phyloP scores from a whole-genome alignment of 2,329 filamentous ascomycete genomes.

The Xylariomycetidae sp. region DNA sequence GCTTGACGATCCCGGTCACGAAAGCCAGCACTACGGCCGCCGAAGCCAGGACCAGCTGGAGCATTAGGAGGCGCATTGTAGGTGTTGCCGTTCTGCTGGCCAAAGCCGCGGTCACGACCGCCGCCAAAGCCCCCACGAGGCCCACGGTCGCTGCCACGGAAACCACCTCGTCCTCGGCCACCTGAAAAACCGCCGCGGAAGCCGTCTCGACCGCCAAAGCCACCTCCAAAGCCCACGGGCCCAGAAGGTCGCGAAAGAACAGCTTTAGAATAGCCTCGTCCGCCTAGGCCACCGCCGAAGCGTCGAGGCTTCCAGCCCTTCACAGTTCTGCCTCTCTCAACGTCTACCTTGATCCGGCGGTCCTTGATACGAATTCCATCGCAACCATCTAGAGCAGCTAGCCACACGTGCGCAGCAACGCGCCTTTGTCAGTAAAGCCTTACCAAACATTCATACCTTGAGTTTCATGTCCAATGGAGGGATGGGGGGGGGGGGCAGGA shows the following conservation, averaged over 20 bases:
- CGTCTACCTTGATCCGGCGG: conserved; percentile 87
- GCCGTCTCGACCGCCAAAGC: conserved; percentile 52
- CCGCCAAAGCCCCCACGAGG: conserved; percentile 48
- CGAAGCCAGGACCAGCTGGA: conserved; percentile 54
- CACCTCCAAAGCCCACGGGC: conserved; percentile 55
- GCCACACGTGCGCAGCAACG: conserved; percentile 52
- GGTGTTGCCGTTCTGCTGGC: conserved; percentile 38
- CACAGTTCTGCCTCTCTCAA: conserved; percentile 91
- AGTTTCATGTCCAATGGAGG: conserved; percentile 8
- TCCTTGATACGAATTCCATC: conserved; percentile 93
- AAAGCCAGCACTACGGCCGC: conserved; percentile 37
- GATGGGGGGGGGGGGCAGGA: conserved; percentile 20
- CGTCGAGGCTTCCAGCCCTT: conserved; percentile 90
- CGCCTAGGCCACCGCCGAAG: conserved; percentile 86
- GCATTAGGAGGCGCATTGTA: conserved; percentile 52
- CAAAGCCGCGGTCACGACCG: conserved; percentile 41
- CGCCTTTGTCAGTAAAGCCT: conserved; percentile 65
- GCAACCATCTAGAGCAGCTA: conserved; percentile 82
- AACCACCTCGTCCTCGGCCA: conserved; percentile 32
- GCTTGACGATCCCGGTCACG: conserved; percentile 38
- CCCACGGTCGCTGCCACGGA: conserved; percentile 49
- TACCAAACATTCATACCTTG: conserved; percentile 49
- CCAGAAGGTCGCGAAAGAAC: conserved; percentile 66
- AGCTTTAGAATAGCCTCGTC: conserved; percentile 86
- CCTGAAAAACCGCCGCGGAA: conserved; percentile 39